Evolutionary conservation across 805 yeast genomes (phyloP), one percentile per base, ranked within the genome.

Genomic region (Candida bentonensis): DNA sequence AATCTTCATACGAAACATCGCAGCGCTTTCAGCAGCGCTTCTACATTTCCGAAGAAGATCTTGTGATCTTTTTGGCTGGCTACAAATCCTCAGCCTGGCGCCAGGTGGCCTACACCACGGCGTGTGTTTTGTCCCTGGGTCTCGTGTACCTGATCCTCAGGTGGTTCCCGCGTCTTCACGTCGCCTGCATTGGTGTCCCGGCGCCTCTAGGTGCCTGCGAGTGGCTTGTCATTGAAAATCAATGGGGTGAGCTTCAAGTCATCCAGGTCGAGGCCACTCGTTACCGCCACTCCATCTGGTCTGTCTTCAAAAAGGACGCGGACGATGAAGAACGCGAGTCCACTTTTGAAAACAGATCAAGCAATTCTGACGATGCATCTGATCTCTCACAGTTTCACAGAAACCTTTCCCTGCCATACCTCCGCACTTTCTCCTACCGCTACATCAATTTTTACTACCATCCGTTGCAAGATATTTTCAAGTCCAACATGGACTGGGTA

Each of bases 1-100:
- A 43, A 17, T 11, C 25, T n/a, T 21, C 40, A 21, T 11, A 27
- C n/a, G 40, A 40, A 34, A 9, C 46, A 41, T 41, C 63, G 46
- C 44, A 54, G 51, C 43, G 67, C 46, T 36, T 46, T 51, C 48
- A 54, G 46, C 99, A 92, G 62, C 70, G 96, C 46, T 86, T 83
- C 60, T 92, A 89, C 60, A 74, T 92, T 49, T 88, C 96, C 0
- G 97, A 92, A 60, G 98, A 92, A 59, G 99, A 92, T 65, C 67
- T 92, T 55, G 89, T 89, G 11, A 74, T 92, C 47, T 96, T 95
- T 49, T 82, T 92, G 49, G 98, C 96, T 0, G 97, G 97, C 3
- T 92, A 84, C 60, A 62, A 62, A 44, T 74, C 78, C 15, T 73
- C 79, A 11, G 56, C 56, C 41, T 44, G 69, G 51, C 74, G 78